These are phyloP conservation scores for Phialophora macrospora DNA, from an alignment of 2,329 filamentous ascomycete genomes.

Conservation along the genomic window DNA sequence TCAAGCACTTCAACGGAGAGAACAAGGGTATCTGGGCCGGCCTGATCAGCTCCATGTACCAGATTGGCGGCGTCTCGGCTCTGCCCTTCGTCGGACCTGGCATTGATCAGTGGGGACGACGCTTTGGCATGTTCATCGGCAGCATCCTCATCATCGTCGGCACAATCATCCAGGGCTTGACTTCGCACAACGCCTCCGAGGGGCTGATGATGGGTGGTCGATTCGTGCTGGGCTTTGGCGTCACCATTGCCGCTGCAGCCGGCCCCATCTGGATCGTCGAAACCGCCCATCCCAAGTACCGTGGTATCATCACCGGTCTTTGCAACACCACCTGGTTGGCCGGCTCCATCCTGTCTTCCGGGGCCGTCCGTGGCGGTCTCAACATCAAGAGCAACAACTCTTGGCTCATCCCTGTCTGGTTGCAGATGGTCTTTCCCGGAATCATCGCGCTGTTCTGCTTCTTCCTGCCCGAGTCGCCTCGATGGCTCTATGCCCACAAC, in stretches of 20 bases:
- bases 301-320: constrained; percentile 65
- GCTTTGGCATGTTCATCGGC: constrained; percentile 62
- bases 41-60: constrained; percentile 55
- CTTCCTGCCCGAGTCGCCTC: constrained; percentile 65
- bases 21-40: constrained; percentile 52
- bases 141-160: constrained; percentile 59
- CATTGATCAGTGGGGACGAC: constrained; percentile 57
- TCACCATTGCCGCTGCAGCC: constrained; percentile 63
- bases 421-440: constrained; percentile 54
- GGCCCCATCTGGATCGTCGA: constrained; percentile 69
- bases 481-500: constrained; percentile 65
- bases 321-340: constrained; percentile 58
- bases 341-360: constrained; percentile 60
- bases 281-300: constrained; percentile 65
- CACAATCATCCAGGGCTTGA: constrained; percentile 55
- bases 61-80: constrained; percentile 53
- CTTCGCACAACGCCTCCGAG: constrained; percentile 49
- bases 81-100: constrained; percentile 55
- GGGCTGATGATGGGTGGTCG: constrained; percentile 62
- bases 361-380: constrained; percentile 57
- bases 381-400: constrained; percentile 46
- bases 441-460: constrained; percentile 58
- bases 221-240: constrained; percentile 63
- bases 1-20: constrained; percentile 49
- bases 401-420: constrained; percentile 65